Conservation (phyloP, 495 filamentous ascomycete genomes). For the Neurospora sp. region DNA sequence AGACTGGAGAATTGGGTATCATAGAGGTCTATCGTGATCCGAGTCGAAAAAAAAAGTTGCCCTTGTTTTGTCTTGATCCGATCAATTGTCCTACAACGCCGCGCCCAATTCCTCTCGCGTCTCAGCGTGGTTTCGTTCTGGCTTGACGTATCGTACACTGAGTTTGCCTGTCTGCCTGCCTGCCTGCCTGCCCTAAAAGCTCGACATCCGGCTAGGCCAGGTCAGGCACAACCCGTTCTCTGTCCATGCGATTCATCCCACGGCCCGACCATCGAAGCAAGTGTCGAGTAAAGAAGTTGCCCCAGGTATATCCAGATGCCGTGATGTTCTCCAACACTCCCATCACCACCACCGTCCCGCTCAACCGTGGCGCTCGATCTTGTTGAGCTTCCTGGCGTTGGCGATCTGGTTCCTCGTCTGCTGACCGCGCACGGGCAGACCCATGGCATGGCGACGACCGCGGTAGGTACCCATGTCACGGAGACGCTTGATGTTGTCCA, state of each 20-base stretch:
- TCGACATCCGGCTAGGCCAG: neutral
- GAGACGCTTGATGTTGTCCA: conserved; percentile 77
- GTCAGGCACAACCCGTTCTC: neutral
- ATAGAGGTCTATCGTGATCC: neutral
- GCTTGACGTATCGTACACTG: conserved; percentile 12
- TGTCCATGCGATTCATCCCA: neutral
- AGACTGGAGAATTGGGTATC: neutral
- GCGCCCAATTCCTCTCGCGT: neutral
- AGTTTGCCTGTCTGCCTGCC: neutral
- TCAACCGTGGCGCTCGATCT: conserved; percentile 54
- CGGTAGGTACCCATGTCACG: conserved; percentile 88
- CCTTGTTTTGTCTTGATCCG: neutral
- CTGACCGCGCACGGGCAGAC: conserved; percentile 80
- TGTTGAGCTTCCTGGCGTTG: conserved; percentile 72
- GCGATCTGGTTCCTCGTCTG: conserved; percentile 73
- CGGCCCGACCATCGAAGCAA: neutral
- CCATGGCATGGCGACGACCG: conserved; percentile 83
- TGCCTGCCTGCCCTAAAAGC: neutral
- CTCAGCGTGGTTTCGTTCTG: neutral
- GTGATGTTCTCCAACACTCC: neutral
- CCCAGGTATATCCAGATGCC: neutral
- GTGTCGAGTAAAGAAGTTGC: neutral
- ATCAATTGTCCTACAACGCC: neutral
- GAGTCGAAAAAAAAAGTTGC: neutral
- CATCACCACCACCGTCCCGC: neutral